Base-by-base conservation (phyloP, 208 protist genomes). In the Crithidia expoeki region DNA sequence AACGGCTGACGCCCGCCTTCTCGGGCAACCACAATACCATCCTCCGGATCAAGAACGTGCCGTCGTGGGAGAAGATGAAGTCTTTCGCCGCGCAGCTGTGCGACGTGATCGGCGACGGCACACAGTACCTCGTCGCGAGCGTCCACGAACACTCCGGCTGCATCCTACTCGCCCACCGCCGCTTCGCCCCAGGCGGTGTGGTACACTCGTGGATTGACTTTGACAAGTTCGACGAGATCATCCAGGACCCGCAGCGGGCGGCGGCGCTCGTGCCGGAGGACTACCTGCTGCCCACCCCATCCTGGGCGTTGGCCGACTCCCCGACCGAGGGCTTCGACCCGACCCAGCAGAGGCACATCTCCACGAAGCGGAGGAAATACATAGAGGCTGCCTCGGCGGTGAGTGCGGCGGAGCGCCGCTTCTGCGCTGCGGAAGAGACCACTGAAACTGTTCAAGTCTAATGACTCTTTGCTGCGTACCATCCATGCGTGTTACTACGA, bases 21-120 rank as follows among this genome's bases (percentile, higher is more conserved):
- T 94, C 93, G 14, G 88, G 86, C 55, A 87, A 90, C 61, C 82
- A 65, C 32, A 79, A 81, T 56, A 89, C 79, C 33, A 78, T 91
- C 34, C 85, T 99, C 32, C 83, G 86, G 36, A 98, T 99, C 60
- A 84, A 92, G 60, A 99, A 98, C 75, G 94, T 98, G 27, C 96
- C 96, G 9, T 88, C 85, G 38, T 98, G 97, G 85, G 81, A 86
- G 19, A 80, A 92, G 50, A 84, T 98, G 63, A 83, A 96, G 34
- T 25, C 72, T 11, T 97, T 96, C 65, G 84, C 82, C 11, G 32
- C 80, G 52, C 57, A 79, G 58, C 76, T 98, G 32, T 89, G 81
- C 72, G 62, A 73, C 5, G 58, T 68, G 2, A 77, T 94, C 33
- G 76, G 78, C 49, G 77, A 90, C 57, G 86, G 87, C 80, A 80